These are phyloP conservation scores for Fusarium sp. DNA, from an alignment of 2,329 filamentous ascomycete species.

Conservation along the genomic window DNA sequence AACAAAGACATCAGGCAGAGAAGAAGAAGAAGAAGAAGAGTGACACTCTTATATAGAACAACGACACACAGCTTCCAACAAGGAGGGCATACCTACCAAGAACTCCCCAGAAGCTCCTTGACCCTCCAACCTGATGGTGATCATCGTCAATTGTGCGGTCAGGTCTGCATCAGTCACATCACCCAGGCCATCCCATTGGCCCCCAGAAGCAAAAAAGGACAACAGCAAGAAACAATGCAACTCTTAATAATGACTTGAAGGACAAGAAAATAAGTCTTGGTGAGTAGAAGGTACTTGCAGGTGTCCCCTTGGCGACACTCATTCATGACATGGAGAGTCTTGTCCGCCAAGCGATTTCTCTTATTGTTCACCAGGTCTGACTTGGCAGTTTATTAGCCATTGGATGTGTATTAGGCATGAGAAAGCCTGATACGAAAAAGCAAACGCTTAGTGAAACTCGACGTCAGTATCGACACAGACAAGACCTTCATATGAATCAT, in stretches of 20 bases:
- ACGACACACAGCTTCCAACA: background rate
- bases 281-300: slow-evolving; percentile 26
- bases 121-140: slow-evolving; percentile 2
- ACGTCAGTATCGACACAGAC: background rate
- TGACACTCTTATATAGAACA: slow-evolving; percentile 19
- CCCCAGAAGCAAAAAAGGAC: background rate
- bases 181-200: slow-evolving; percentile 27
- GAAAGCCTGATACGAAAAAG: background rate
- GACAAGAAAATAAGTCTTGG: background rate
- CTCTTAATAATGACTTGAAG: slow-evolving; percentile 25
- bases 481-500: background rate
- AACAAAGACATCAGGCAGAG: background rate
- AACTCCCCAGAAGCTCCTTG: slow-evolving; percentile 10
- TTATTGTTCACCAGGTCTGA: background rate
- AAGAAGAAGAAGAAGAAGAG: background rate
- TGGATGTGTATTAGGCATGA: background rate
- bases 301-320: slow-evolving; percentile 14
- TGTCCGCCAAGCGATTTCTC: slow-evolving; percentile 18
- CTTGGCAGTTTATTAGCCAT: slow-evolving; percentile 3
- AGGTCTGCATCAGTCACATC: background rate
- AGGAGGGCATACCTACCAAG: background rate
- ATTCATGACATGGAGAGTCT: slow-evolving; percentile 19
- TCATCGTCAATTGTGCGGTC: slow-evolving; percentile 1
- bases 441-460: background rate
- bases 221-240: slow-evolving; percentile 6